Base-by-base conservation (phyloP, 495 filamentous ascomycete genomes). In the Lasiosphaeria ovina region DNA sequence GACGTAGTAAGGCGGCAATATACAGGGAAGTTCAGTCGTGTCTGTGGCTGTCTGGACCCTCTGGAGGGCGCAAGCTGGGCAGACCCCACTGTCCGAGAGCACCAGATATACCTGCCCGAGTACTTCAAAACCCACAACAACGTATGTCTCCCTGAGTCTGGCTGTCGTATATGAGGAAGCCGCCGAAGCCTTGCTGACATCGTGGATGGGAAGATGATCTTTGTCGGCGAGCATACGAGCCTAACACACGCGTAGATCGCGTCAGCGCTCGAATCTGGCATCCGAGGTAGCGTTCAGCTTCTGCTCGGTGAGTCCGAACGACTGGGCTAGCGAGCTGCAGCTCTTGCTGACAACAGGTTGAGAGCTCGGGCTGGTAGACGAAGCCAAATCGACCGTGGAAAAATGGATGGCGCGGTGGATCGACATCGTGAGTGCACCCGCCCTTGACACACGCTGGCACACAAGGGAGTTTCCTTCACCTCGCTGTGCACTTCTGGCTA, bases 221-320 rank as follows among this genome's bases (percentile, higher is more conserved):
- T 89, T 55, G 76, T 89, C 6, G 87, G 87, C n/a, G 87, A 90
- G 72, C 87, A 89, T 67, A 89, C 87, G 0, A 83, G 81, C 51
- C 89, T 87, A 69, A 89, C 87, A 14, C 87, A 89, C 66, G 86
- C 86, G 6, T 90, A 87, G 87, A 88, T 90, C 47, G 84, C 85
- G 32, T 82, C 81, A 3, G 87, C 87, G 6, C 70, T 90, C 35
- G 87, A 89, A 67, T 85, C 82, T 24, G 87, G 83, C 0, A 84
- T 89, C 16, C 74, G 87, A 0, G 87, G 86, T 0, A 83, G 82
- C 8, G 81, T 85, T n/a, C 87, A 90, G 66, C 61, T 89, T 55
- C 68, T 89, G 61, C 76, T 89, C 1, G 44, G 44, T 47, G 16
- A 47, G 44, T 47, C 11, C 16, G 6, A 14, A 11, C 8, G 12